Base-by-base conservation (phyloP, 345 rosid species). In the Passiflora organensis region DNA sequence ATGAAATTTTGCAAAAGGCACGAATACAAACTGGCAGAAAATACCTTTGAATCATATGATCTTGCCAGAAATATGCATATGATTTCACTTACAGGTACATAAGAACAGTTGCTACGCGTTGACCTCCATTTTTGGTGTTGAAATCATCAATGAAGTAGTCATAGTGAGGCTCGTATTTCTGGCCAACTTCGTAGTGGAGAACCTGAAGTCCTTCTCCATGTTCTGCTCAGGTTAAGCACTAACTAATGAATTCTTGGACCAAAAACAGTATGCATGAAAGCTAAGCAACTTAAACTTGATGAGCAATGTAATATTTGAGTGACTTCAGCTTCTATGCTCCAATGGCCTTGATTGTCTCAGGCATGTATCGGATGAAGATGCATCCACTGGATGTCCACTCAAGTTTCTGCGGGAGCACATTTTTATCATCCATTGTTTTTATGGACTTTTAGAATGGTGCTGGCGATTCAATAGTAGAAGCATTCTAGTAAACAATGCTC, bases 181-280 rank as follows among this genome's bases (percentile, higher is more conserved):
- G 97, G 56, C 99, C 99, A 46, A 72, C 87, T 74, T 93, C 97
- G 56, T 89, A 89, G 51, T 93, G 99, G 53, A 93, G 95, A 43
- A 93, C 59, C 72, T 93, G 97, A 61, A 89, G 95, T 54, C 99
- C 99, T 75, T 89, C 97, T 43, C 99, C 97, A 23, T 93, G 78
- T 53, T 89, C 97, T 89, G 86, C 59, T 67, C 37, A 67, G 9
- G 9, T 43, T 32, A 37, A 42, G 55, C 42, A 45, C 15, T 25
- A 28, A 24, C 14, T 43, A 43, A 43, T 51, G 51, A 50, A 57
- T 24, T 15, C 39, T 10, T 19, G 1, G 21, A 21, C 45, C 28
- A 16, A 32, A 45, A 45, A 13, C 13, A 41, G 43, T 41, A 41
- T 8, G 13, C n/a, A 13, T 41, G 13, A 41, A 15, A 46, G 24